Conservation (phyloP, 106 monocot genomes). For the Dendrobium chrysotoxum region DNA sequence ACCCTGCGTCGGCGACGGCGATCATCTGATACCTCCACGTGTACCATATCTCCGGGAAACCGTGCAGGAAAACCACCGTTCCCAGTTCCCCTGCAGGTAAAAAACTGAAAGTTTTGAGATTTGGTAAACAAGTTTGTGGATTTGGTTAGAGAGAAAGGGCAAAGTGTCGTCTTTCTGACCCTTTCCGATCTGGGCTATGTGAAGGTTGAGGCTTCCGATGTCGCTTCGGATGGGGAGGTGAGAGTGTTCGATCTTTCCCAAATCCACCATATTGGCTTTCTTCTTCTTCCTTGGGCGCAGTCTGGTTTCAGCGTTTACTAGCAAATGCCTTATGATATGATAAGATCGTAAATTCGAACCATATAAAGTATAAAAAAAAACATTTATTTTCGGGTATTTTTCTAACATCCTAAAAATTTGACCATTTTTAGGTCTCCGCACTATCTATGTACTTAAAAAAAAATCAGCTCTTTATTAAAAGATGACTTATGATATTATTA, state of each 20-base stretch:
- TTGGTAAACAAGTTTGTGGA: not conserved
- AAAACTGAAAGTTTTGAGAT: not conserved
- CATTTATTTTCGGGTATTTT: no score
- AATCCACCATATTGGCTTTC: slow-evolving; percentile 1
- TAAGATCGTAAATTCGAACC: no score
- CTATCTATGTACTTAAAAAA: no score
- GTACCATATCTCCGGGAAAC: slow-evolving; percentile 94
- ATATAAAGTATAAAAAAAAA: no score
- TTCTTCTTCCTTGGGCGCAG: not conserved
- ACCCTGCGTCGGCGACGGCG: slow-evolving; percentile 57
- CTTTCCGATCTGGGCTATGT: slow-evolving; percentile 44
- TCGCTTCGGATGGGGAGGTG: slow-evolving; percentile 28
- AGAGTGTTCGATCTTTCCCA: slow-evolving; percentile 42
- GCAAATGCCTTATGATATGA: no score
- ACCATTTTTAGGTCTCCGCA: no score
- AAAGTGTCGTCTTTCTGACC: slow-evolving; percentile 17
- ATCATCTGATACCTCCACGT: slow-evolving; percentile 87
- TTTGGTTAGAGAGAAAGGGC: not conserved
- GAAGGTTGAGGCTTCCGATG: slow-evolving; percentile 44
- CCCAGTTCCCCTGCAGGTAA: slow-evolving; percentile 37
- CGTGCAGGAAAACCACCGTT: slow-evolving; percentile 54
- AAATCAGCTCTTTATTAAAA: no score
- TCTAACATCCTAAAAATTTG: no score
- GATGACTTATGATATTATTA: no score
- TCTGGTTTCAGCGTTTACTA: no score